Evolutionary conservation across 345 rosid genomes (phyloP).

Genomic region (Raphanus sativus): DNA sequence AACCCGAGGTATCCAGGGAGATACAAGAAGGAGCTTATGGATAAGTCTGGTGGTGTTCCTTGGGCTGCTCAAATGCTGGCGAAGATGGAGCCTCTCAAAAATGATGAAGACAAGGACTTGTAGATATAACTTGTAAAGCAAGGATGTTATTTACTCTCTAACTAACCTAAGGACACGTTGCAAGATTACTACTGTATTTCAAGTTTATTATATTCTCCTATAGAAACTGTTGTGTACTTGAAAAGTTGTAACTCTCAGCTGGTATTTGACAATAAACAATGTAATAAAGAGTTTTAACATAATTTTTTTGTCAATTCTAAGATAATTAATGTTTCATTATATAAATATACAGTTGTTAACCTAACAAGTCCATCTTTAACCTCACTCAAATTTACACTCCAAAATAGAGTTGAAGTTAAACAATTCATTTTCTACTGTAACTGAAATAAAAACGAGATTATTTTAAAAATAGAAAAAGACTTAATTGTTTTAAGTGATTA

Average conservation of each 20-base stretch:
- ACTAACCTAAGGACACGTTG: background rate
- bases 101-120: constrained; percentile 4
- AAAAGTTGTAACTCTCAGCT: background rate
- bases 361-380: no score
- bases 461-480: no score
- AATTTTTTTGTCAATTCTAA: background rate
- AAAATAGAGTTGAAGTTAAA: no score
- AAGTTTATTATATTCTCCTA: background rate
- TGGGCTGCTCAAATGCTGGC: constrained; percentile 42
- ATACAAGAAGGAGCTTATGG: constrained; percentile 34
- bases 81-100: constrained; percentile 18
- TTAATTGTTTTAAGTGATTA: no score
- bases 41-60: constrained; percentile 53
- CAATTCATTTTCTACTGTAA: no score
- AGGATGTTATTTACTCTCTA: background rate
- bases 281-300: background rate
- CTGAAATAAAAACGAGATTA: no score
- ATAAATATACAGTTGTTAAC: no score
- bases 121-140: constrained; percentile 16
- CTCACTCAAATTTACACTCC: no score
- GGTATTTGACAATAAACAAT: background rate
- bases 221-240: background rate
- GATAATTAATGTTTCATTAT: background rate
- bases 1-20: constrained; percentile 11
- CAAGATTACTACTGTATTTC: background rate